Conservation (phyloP, 331 rosid species). For the Quercus lobata region DNA sequence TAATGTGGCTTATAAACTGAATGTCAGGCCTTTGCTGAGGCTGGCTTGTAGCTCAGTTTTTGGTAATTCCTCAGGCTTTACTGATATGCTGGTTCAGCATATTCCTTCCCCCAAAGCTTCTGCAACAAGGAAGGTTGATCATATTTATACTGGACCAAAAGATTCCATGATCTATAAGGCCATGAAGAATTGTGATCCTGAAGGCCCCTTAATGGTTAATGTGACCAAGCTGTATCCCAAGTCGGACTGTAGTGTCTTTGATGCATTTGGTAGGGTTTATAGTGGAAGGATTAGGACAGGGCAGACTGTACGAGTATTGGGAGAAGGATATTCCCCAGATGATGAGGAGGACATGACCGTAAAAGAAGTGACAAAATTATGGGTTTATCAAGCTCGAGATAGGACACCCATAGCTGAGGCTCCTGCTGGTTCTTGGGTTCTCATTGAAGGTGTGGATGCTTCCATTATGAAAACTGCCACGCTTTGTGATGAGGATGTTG, state of each 20-base stretch:
- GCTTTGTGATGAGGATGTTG: constrained; percentile 54
- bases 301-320: constrained; percentile 82
- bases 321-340: constrained; percentile 98
- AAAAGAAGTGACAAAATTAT: constrained; percentile 90
- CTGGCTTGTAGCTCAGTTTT: constrained; percentile 96
- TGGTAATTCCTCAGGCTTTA: constrained; percentile 80
- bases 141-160: constrained; percentile 80
- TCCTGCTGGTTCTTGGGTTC: constrained; percentile 96
- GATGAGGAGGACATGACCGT: constrained; percentile 97
- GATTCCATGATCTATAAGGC: constrained; percentile 81
- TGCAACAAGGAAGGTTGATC: constrained; percentile 82
- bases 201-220: constrained; percentile 88
- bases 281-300: constrained; percentile 96
- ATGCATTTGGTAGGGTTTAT: constrained; percentile 94
- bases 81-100: constrained; percentile 92
- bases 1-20: constrained; percentile 90
- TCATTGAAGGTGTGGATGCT: constrained; percentile 98
- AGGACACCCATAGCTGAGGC: constrained; percentile 94
- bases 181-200: constrained; percentile 79
- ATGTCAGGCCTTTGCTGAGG: constrained; percentile 94
- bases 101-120: constrained; percentile 92
- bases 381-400: constrained; percentile 97
- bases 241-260: constrained; percentile 96
- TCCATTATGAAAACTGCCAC: constrained; percentile 99
- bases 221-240: constrained; percentile 93